These are phyloP conservation scores for Articulospora tetracladia DNA, from an alignment of 495 filamentous ascomycete species.

Conservation along the genomic window DNA sequence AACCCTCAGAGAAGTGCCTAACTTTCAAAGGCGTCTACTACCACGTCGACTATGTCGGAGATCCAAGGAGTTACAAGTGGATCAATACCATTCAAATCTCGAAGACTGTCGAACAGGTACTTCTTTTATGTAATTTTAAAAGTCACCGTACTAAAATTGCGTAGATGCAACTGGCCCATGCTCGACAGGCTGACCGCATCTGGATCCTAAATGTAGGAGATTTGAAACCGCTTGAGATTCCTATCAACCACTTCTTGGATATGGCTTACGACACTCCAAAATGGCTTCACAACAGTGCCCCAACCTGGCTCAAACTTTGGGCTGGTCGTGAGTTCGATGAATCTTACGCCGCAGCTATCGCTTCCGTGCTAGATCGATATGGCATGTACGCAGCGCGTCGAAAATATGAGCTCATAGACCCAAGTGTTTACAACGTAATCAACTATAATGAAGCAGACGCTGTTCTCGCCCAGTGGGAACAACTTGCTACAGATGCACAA, in stretches of 20 bases:
- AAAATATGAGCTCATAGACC: slow-evolving; percentile 67
- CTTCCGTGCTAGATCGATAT: slow-evolving; percentile 55
- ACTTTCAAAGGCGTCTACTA: slow-evolving; percentile 60
- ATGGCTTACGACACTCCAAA: slow-evolving; percentile 58
- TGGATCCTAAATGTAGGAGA: slow-evolving; percentile 80
- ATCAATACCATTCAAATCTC: slow-evolving; percentile 66
- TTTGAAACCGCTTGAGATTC: slow-evolving; percentile 65
- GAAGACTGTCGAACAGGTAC: slow-evolving; percentile 55
- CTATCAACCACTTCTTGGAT: slow-evolving; percentile 64
- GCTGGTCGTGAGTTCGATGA: slow-evolving; percentile 58
- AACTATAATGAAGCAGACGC: slow-evolving; percentile 71
- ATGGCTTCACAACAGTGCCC: slow-evolving; percentile 51
- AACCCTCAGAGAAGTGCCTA: neutral
- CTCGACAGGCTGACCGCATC: slow-evolving; percentile 59
- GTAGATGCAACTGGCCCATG: slow-evolving; percentile 56
- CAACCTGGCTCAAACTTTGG: slow-evolving; percentile 52
- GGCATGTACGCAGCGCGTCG: slow-evolving; percentile 58
- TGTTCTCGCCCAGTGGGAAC: slow-evolving; percentile 59
- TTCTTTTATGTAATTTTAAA: neutral
- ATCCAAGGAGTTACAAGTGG: slow-evolving; percentile 64
- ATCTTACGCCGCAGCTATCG: slow-evolving; percentile 43
- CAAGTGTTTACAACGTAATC: slow-evolving; percentile 57
- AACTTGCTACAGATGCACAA: slow-evolving; percentile 49
- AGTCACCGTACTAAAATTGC: neutral
- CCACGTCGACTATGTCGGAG: slow-evolving; percentile 71